phyloP scores from a whole-genome alignment of 352 stramenopile genomes.

The Globisporangium radiosum region DNA sequence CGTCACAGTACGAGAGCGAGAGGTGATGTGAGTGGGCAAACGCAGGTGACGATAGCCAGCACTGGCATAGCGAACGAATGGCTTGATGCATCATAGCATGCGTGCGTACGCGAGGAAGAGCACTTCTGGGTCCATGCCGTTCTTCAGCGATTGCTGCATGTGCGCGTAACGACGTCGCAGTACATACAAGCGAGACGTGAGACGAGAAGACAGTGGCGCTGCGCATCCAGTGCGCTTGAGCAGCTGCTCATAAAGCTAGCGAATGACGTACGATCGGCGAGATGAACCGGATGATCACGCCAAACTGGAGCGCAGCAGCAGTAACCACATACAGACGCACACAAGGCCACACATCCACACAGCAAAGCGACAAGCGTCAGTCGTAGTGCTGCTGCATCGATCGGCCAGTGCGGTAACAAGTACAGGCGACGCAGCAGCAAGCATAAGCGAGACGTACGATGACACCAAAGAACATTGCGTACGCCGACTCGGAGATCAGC shows the following conservation, averaged over 20 bases:
- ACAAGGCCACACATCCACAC: no score
- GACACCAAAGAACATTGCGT: slow-evolving; percentile 79
- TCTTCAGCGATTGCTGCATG: slow-evolving; percentile 66
- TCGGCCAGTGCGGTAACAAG: no score
- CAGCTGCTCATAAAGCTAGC: not conserved
- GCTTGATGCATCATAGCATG: no score
- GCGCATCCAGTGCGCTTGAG: no score
- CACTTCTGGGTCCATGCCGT: slow-evolving; percentile 76
- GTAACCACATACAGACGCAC: no score
- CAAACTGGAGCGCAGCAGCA: slow-evolving; percentile 38
- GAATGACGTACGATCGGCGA: slow-evolving; percentile 49
- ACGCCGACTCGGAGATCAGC: slow-evolving; percentile 78
- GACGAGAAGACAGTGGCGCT: no score
- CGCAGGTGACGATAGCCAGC: no score
- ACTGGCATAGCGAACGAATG: no score
- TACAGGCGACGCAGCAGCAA: not conserved
- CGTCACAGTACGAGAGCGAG: no score
- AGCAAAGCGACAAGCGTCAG: no score
- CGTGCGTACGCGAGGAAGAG: slow-evolving; percentile 68
- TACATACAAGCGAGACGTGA: not conserved
- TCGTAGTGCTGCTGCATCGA: no score
- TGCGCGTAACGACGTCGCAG: not conserved
- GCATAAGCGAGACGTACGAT: slow-evolving; percentile 33
- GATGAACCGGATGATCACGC: slow-evolving; percentile 63
- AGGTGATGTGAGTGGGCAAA: not conserved